phyloP scores from a whole-genome alignment of 345 rosid species.

The Salix exigua region DNA sequence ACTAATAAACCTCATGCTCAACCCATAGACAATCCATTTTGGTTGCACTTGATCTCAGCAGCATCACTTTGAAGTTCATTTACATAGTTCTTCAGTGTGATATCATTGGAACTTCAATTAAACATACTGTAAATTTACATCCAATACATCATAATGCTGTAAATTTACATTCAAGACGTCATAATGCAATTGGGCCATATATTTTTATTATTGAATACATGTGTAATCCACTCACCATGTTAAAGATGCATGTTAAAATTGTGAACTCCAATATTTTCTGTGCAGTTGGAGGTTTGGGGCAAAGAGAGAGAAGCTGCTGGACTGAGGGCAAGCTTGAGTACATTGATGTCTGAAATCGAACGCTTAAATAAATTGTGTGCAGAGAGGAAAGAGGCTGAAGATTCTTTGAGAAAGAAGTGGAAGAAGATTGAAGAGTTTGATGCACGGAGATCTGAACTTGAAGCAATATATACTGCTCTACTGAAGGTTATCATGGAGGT shows the following conservation, averaged over 20 bases:
- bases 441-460: constrained; percentile 87
- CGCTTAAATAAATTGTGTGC: constrained; percentile 77
- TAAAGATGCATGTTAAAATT: neutral
- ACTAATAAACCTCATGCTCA: neutral
- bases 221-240: neutral
- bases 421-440: constrained; percentile 94
- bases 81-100: neutral
- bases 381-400: constrained; percentile 92
- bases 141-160: neutral
- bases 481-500: constrained; percentile 75
- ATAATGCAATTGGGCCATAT: neutral
- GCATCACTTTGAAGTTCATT: neutral
- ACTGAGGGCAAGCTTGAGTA: constrained; percentile 74
- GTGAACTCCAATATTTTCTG: constrained; percentile 12
- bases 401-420: constrained; percentile 83
- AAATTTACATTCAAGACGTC: neutral
- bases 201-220: neutral
- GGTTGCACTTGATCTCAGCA: neutral
- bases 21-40: neutral
- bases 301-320: constrained; percentile 92
- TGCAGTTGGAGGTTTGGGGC: constrained; percentile 91
- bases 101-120: too few species aligned
- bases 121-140: neutral
- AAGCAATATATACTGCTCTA: constrained; percentile 71
- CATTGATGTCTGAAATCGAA: constrained; percentile 73